Evolutionary conservation across 2,329 filamentous ascomycete genomes (phyloP).

Genomic region (Apiospora koreana): DNA sequence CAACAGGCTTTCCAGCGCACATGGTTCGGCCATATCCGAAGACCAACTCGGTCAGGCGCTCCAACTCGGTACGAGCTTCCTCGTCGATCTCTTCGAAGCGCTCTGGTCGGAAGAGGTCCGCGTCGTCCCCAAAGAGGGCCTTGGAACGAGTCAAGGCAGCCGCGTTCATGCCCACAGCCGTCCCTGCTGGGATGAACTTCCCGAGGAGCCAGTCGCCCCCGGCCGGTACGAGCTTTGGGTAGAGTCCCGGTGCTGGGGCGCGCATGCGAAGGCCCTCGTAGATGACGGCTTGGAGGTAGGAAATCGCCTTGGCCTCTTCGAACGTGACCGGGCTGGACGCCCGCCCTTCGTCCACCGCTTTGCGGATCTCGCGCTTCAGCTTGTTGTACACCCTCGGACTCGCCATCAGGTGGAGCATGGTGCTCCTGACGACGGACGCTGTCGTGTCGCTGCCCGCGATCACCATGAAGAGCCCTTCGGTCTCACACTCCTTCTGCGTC

Average conservation of each 20-base stretch:
- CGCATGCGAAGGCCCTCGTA: conserved; percentile 40
- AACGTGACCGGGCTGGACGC: conserved; percentile 31
- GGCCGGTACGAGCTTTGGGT: conserved; percentile 27
- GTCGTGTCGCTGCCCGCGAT: conserved; percentile 50
- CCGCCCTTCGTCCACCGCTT: conserved; percentile 32
- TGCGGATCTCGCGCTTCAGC: conserved; percentile 46
- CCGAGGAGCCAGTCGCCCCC: conserved; percentile 30
- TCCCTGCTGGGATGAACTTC: conserved; percentile 38
- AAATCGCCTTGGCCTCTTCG: conserved; percentile 32
- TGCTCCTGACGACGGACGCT: conserved; percentile 47
- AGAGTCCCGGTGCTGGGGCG: conserved; percentile 33
- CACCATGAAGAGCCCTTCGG: conserved; percentile 31
- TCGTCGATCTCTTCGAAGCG: conserved; percentile 39
- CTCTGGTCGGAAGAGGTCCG: conserved; percentile 40
- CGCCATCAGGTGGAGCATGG: conserved; percentile 48
- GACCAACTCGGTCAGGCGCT: conserved; percentile 32
- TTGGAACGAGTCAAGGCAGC: conserved; percentile 32
- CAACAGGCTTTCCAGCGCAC: conserved; percentile 42
- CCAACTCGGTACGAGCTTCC: conserved; percentile 29
- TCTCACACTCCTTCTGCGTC: conserved; percentile 28
- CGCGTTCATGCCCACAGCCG: conserved; percentile 34
- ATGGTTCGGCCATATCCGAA: conserved; percentile 39
- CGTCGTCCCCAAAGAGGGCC: conserved; percentile 32
- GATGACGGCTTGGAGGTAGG: conserved; percentile 38
- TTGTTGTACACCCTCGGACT: conserved; percentile 44